Percentiles rank a stretch among this genome's conserved stretches.
phyloP scores from a whole-genome alignment of 331 rosid genomes.

The Cucumis variabilis region DNA sequence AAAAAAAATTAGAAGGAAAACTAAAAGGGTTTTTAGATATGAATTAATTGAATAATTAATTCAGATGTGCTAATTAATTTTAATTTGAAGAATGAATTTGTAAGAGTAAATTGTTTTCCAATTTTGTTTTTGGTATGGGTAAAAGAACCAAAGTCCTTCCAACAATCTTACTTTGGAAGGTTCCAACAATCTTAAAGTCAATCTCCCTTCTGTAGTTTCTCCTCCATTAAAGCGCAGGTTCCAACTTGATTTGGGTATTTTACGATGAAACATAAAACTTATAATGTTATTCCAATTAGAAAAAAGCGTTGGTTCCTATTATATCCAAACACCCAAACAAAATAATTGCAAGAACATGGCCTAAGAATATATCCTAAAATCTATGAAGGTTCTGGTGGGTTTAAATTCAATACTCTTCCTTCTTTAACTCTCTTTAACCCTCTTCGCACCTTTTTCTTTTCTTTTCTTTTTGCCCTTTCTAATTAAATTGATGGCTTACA shows the following conservation, averaged over 20 bases:
- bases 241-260: neutral
- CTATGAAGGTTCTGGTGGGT: neutral
- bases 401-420: neutral
- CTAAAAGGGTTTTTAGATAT: too few species aligned
- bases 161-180: too few species aligned
- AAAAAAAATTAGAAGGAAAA: too few species aligned
- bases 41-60: too few species aligned
- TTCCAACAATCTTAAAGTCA: too few species aligned
- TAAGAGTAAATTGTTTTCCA: too few species aligned
- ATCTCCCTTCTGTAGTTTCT: too few species aligned
- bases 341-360: constrained; percentile 13
- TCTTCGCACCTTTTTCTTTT: neutral
- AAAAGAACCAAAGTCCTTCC: too few species aligned
- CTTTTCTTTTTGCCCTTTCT: neutral
- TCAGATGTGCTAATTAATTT: too few species aligned
- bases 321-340: neutral
- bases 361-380: constrained; percentile 3
- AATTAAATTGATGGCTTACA: neutral
- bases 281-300: neutral
- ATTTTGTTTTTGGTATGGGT: too few species aligned
- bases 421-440: neutral
- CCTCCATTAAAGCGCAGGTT: too few species aligned
- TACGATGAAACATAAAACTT: neutral
- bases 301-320: neutral
- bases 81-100: too few species aligned